Evolutionary conservation across 331 rosid species (phyloP).

Genomic region (Arachis monticola): DNA sequence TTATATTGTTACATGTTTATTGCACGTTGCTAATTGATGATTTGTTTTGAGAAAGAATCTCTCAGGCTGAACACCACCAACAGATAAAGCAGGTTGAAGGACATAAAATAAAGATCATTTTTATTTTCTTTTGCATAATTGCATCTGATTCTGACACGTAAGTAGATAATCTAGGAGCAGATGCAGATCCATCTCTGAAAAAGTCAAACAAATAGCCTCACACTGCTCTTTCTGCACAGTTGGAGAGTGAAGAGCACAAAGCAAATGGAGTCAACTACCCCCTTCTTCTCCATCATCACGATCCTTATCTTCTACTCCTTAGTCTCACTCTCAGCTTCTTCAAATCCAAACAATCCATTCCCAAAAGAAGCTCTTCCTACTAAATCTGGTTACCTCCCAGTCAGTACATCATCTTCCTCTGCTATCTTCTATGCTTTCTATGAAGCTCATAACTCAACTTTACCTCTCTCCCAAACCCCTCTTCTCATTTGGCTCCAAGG

Average conservation of each 20-base stretch:
- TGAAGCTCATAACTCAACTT: constrained; percentile 59
- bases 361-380: constrained; percentile 61
- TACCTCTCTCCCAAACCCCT: constrained; percentile 56
- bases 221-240: no score
- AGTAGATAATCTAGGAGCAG: no score
- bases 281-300: neutral
- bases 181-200: no score
- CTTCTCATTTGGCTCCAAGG: constrained; percentile 75
- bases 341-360: constrained; percentile 28
- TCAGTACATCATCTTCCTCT: constrained; percentile 36
- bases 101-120: no score
- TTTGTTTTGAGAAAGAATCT: no score
- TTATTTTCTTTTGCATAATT: no score
- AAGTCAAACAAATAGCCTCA: no score
- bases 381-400: neutral
- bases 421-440: constrained; percentile 63
- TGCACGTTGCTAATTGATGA: no score
- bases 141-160: no score
- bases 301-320: constrained; percentile 1
- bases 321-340: neutral
- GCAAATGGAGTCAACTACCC: neutral
- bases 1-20: no score
- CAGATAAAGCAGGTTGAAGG: no score
- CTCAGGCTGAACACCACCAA: no score
- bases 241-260: neutral